A percentile compares a stretch with the other conserved stretches of the same genome.
Evolutionary conservation across 2,329 filamentous ascomycete genomes (phyloP).

Genomic region (Ascochyta viciae-villosae): DNA sequence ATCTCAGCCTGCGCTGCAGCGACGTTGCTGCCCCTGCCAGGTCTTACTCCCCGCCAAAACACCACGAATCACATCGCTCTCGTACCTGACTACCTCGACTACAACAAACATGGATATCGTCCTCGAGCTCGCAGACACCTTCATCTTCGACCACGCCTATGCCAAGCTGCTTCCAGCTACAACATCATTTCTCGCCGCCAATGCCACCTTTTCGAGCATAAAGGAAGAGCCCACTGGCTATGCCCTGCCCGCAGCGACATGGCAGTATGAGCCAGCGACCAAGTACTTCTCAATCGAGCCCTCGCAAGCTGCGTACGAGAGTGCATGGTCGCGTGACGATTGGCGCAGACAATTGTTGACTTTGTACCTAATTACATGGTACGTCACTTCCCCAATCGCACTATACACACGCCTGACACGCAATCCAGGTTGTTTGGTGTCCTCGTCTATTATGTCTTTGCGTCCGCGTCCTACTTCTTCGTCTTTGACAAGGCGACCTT

Average conservation of each 20-base stretch:
- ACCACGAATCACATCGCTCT: conserved; percentile 28
- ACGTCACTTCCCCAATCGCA: conserved; percentile 21
- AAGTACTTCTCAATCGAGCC: conserved; percentile 73
- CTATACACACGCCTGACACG: conserved; percentile 16
- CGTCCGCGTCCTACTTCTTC: conserved; percentile 82
- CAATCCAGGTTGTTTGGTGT: conserved; percentile 80
- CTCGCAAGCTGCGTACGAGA: conserved; percentile 78
- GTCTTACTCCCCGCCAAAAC: conserved; percentile 2
- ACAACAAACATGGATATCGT: conserved; percentile 79
- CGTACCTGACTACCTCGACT: conserved; percentile 28
- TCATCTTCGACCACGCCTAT: conserved; percentile 80
- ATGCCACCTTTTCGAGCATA: conserved; percentile 64
- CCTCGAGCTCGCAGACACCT: conserved; percentile 84
- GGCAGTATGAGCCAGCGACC: conserved; percentile 77
- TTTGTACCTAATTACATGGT: conserved; percentile 89
- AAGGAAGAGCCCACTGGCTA: conserved; percentile 47
- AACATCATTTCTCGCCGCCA: conserved; percentile 58
- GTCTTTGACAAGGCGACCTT: conserved; percentile 91
- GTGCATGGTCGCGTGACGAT: conserved; percentile 79
- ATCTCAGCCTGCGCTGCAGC: background rate
- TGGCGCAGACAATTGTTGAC: conserved; percentile 75
- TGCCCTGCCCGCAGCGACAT: conserved; percentile 48
- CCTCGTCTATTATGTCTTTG: conserved; percentile 83
- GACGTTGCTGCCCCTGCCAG: conserved; percentile 1
- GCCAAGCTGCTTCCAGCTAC: conserved; percentile 68